Evolutionary conservation across 495 filamentous ascomycete genomes (phyloP), one percentile per base, ranked within the genome.

Genomic region (Terfezia boudieri): DNA sequence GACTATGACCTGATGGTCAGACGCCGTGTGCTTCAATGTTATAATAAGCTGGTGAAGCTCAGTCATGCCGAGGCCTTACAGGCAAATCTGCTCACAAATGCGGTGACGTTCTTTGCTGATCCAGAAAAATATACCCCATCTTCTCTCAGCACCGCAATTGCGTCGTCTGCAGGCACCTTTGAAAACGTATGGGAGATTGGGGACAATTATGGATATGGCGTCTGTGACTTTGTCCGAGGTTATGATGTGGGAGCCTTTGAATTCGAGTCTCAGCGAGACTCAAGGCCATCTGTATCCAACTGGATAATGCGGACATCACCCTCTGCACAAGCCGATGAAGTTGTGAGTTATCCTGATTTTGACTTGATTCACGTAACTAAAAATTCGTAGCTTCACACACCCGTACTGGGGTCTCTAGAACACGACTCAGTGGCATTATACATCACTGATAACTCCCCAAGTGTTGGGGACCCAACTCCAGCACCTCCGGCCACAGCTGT

Each of bases 1-100:
- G 92, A 99, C 61, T 76, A 89, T 57, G 84, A 85, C 50, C 79
- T 86, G 38, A 94, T 96, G 92, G 86, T 93, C 9, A 82, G 88
- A 46, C 75, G 90, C 49, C 79, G 90, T 59, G 87, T 99, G 6
- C 72, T 96, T 11, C 89, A 99, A 69, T 95, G 87, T 62, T 96
- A 94, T 62, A 80, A 80, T 2, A 92, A 86, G 66, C 72, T 99
- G 35, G 79, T 99, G 9, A 85, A 83, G 62, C 76, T 87, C 37
- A 90, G 85, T 62, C 83, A 84, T 51, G 81, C 77, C 38, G 92
- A 96, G 61, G 78, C 83, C 0, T 69, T 92, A 10, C 90, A 96
- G 59, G 89, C 92, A 0, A 96, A 90, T 58, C 74, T 99, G 8
- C 74, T 99, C 26, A 90, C 87, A n/a, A 70, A 94, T 11, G 87